Percentiles rank a stretch among this genome's conserved stretches.
These are phyloP conservation scores for Auricularia auricula-judae DNA, from an alignment of 768 basidiomycete genomes.

Conservation along the genomic window DNA sequence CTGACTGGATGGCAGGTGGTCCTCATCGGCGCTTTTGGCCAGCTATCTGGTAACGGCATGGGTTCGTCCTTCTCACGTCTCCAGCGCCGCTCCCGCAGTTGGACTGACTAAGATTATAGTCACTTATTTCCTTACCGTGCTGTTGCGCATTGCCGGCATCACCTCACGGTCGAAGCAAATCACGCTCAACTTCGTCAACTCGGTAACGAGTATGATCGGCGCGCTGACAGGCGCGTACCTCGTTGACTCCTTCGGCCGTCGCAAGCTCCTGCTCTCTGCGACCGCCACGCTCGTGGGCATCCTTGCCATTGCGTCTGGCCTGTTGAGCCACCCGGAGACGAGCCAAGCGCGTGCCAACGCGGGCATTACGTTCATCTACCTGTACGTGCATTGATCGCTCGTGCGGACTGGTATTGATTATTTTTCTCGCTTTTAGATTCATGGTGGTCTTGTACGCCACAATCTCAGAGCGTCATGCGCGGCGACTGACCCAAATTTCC, in stretches of 20 bases:
- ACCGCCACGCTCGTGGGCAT: conserved; percentile 27
- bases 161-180: conserved; percentile 14
- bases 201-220: conserved; percentile 35
- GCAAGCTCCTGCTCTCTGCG: conserved; percentile 31
- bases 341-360: conserved; percentile 31
- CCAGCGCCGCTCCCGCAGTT: not conserved
- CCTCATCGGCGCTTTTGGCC: conserved; percentile 32
- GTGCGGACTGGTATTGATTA: too few species aligned
- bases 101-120: conserved; percentile 8
- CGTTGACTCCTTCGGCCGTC: conserved; percentile 38
- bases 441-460: not conserved
- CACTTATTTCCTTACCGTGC: conserved; percentile 34
- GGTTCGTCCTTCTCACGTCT: conserved; percentile 6
- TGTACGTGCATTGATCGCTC: conserved; percentile 4
- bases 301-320: conserved; percentile 35
- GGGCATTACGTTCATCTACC: conserved; percentile 36
- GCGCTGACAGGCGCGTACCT: conserved; percentile 30
- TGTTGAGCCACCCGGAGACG: conserved; percentile 28
- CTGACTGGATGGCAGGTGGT: conserved; percentile 19
- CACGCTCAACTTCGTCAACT: conserved; percentile 41
- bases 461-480: too few species aligned
- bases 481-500: too few species aligned
- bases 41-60: conserved; percentile 38
- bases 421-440: not conserved
- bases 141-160: conserved; percentile 17